Evolutionary conservation across 1,284 basidiomycete species (phyloP).

Genomic region (Farysia itapuensis): DNA sequence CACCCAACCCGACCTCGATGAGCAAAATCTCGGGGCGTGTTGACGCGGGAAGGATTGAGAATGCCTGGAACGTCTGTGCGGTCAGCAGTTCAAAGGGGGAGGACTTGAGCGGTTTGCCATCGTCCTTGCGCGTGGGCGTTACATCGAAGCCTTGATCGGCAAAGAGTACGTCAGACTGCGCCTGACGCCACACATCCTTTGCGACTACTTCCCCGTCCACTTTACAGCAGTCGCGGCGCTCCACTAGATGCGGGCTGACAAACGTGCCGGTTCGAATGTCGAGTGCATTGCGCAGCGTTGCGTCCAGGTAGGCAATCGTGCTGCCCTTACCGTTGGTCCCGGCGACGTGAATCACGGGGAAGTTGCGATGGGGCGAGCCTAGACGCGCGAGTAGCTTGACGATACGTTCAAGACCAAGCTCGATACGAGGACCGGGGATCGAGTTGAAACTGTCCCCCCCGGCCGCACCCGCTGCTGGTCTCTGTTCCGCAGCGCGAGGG

Average conservation of each 20-base stretch:
- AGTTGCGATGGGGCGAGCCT: slow-evolving; percentile 66
- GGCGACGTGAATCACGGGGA: slow-evolving; percentile 87
- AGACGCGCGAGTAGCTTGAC: slow-evolving; percentile 67
- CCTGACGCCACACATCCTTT: slow-evolving; percentile 65
- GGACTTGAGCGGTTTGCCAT: slow-evolving; percentile 29
- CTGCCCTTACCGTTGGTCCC: slow-evolving; percentile 98
- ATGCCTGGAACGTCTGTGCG: slow-evolving; percentile 63
- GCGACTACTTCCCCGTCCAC: slow-evolving; percentile 69
- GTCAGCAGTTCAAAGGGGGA: slow-evolving; percentile 54
- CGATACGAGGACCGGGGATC: slow-evolving; percentile 64
- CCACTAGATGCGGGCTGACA: slow-evolving; percentile 88
- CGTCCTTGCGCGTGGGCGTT: slow-evolving; percentile 63
- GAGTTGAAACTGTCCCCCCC: background rate
- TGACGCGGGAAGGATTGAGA: slow-evolving; percentile 52
- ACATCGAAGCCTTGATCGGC: slow-evolving; percentile 67
- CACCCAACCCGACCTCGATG: slow-evolving; percentile 94
- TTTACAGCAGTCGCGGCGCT: slow-evolving; percentile 75
- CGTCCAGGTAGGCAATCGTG: slow-evolving; percentile 79
- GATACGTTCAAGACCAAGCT: slow-evolving; percentile 76
- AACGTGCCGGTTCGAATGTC: slow-evolving; percentile 75
- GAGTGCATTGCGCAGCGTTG: slow-evolving; percentile 67
- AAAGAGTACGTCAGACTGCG: slow-evolving; percentile 65
- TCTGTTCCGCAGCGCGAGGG: background rate
- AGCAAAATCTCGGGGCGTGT: slow-evolving; percentile 74
- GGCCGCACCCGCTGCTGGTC: background rate